These are phyloP conservation scores for Vigna nakashimae DNA, from an alignment of 306 rosid species.

Conservation along the genomic window DNA sequence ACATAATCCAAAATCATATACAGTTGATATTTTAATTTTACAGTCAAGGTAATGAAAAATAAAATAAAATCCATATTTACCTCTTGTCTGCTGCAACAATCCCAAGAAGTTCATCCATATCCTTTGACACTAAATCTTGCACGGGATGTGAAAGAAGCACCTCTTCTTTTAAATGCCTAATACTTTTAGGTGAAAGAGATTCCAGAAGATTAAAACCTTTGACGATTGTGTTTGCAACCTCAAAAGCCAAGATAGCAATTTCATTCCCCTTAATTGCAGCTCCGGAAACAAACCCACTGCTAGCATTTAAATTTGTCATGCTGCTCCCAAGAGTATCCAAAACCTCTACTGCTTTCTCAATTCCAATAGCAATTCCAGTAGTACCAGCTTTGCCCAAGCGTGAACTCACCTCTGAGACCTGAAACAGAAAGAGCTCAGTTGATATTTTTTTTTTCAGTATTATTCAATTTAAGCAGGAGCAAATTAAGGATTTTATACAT, in stretches of 20 bases:
- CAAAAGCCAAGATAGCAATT: slow-evolving; percentile 75
- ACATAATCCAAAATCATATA: slow-evolving; percentile 41
- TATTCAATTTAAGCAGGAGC: slow-evolving; percentile 11
- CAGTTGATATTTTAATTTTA: slow-evolving; percentile 24
- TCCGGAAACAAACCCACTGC: slow-evolving; percentile 67
- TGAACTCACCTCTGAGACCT: slow-evolving; percentile 80
- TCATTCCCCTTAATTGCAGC: slow-evolving; percentile 72
- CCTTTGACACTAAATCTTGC: slow-evolving; percentile 71
- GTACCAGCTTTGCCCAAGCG: slow-evolving; percentile 66
- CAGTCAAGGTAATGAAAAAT: slow-evolving; percentile 16
- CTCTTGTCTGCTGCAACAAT: slow-evolving; percentile 80
- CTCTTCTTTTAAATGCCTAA: slow-evolving; percentile 66
- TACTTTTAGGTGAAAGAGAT: slow-evolving; percentile 62
- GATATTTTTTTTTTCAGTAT: slow-evolving; percentile 5
- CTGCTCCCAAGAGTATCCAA: slow-evolving; percentile 92
- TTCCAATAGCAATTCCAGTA: slow-evolving; percentile 32
- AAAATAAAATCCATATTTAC: slow-evolving; percentile 44
- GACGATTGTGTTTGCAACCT: slow-evolving; percentile 82
- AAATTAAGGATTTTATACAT: not conserved
- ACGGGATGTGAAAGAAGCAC: slow-evolving; percentile 71
- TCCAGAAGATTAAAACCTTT: slow-evolving; percentile 78
- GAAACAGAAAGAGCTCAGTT: slow-evolving; percentile 40
- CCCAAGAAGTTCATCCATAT: slow-evolving; percentile 63
- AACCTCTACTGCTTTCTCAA: slow-evolving; percentile 80
- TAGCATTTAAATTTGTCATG: slow-evolving; percentile 71